Evolutionary conservation across 352 stramenopile genomes (phyloP).

Genomic region (Aphanomyces stellatus): DNA sequence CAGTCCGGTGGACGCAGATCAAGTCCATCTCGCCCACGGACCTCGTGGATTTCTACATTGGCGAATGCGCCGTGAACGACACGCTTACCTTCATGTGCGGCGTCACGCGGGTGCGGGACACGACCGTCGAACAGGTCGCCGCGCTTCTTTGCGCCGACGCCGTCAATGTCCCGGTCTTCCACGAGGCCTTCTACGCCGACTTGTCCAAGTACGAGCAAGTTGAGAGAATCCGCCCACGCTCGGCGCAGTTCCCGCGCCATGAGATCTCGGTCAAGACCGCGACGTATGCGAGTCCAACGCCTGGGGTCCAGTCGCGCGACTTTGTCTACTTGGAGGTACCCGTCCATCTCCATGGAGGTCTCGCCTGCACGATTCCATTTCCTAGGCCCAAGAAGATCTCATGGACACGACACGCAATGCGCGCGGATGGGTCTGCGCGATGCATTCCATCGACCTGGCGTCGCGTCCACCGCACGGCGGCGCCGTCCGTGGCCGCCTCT

Average conservation of each 20-base stretch:
- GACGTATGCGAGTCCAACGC: conserved; percentile 58
- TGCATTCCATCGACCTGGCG: conserved; percentile 74
- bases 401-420: conserved; percentile 66
- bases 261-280: conserved; percentile 76
- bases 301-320: conserved; percentile 59
- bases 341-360: conserved; percentile 35
- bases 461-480: conserved; percentile 40
- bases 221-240: conserved; percentile 46
- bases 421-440: conserved; percentile 53
- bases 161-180: conserved; percentile 29
- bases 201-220: conserved; percentile 70
- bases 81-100: conserved; percentile 36
- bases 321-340: conserved; percentile 77
- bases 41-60: conserved; percentile 60
- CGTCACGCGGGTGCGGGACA: conserved; percentile 52
- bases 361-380: conserved; percentile 13
- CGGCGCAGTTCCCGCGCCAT: conserved; percentile 65
- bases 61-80: conserved; percentile 21
- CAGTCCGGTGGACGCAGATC: conserved; percentile 62
- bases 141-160: conserved; percentile 57
- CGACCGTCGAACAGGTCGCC: conserved; percentile 71
- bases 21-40: conserved; percentile 36
- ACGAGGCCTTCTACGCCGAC: conserved; percentile 25
- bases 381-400: conserved; percentile 70
- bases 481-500: conserved; percentile 73